These are phyloP conservation scores for Trypanosoma theileri DNA, from an alignment of 208 protist genomes.

Conservation along the genomic window DNA sequence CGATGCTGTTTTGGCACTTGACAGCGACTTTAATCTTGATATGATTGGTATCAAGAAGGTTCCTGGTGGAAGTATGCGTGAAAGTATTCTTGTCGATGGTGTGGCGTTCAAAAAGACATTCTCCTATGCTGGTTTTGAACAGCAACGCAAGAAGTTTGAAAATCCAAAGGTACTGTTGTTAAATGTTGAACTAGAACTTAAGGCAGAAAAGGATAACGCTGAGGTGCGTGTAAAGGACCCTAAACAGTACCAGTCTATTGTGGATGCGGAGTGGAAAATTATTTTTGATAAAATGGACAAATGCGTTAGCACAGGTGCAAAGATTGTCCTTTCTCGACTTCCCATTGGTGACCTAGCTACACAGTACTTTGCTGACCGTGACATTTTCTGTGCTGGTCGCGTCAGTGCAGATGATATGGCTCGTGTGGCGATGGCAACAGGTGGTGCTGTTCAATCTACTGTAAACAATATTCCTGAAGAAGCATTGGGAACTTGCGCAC, in stretches of 20 bases:
- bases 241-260: slow-evolving; percentile 99
- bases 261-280: slow-evolving; percentile 99
- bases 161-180: slow-evolving; percentile 98
- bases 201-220: slow-evolving; percentile 99
- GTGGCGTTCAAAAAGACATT: slow-evolving; percentile 99
- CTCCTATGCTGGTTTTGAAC: slow-evolving; percentile 99
- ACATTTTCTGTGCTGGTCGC: slow-evolving; percentile 99
- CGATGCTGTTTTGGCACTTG: slow-evolving; percentile 96
- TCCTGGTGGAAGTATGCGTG: slow-evolving; percentile 97
- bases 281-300: slow-evolving; percentile 99
- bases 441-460: slow-evolving; percentile 97
- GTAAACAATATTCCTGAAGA: slow-evolving; percentile 93
- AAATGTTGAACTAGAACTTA: slow-evolving; percentile 99
- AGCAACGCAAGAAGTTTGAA: slow-evolving; percentile 98
- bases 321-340: slow-evolving; percentile 98
- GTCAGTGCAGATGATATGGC: slow-evolving; percentile 96
- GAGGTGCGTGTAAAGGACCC: slow-evolving; percentile 98
- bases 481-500: slow-evolving; percentile 95
- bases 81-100: slow-evolving; percentile 98
- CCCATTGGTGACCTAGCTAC: slow-evolving; percentile 99
- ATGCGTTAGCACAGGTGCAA: slow-evolving; percentile 97
- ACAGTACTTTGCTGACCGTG: slow-evolving; percentile 99
- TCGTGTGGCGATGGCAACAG: slow-evolving; percentile 96
- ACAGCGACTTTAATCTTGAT: slow-evolving; percentile 95
- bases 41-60: slow-evolving; percentile 99